These are phyloP conservation scores for Arthrobotrys entomopaga DNA, from an alignment of 2,329 filamentous ascomycete species.

Conservation along the genomic window DNA sequence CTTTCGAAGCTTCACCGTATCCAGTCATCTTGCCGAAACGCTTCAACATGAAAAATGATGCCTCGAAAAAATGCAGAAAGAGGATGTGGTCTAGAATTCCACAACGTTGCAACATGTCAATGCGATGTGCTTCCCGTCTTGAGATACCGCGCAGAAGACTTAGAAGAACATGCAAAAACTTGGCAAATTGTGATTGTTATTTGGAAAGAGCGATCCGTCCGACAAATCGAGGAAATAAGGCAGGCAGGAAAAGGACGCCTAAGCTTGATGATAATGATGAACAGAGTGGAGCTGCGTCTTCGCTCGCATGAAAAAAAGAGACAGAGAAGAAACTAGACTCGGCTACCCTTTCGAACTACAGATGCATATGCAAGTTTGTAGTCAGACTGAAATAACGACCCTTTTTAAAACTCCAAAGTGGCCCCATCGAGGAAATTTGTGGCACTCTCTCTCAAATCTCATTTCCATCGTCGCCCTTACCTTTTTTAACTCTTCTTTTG, in stretches of 20 bases:
- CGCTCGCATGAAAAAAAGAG: conserved; percentile 45
- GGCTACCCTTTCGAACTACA: conserved; percentile 27
- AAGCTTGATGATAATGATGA: conserved; percentile 8
- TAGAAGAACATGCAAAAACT: conserved; percentile 5
- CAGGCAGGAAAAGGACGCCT: conserved; percentile 38
- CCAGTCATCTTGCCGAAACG: conserved; percentile 15
- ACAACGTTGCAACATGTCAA: too few relatives aligned
- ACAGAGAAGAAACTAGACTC: conserved; percentile 41
- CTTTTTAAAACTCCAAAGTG: conserved; percentile 53
- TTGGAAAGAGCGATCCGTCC: conserved; percentile 27
- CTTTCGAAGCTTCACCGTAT: conserved; percentile 15
- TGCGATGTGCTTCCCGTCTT: conserved; percentile 23
- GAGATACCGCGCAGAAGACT: conserved; percentile 18
- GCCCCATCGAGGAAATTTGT: conserved; percentile 31
- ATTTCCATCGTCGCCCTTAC: conserved; percentile 39
- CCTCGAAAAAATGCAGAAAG: not conserved
- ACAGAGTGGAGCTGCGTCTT: conserved; percentile 30
- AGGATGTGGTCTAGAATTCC: conserved; percentile 6
- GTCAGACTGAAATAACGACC: conserved; percentile 42
- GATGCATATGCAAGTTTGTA: conserved; percentile 46
- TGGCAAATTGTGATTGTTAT: conserved; percentile 24
- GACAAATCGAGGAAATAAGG: conserved; percentile 45
- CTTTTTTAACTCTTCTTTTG: conserved; percentile 13
- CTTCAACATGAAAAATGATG: conserved; percentile 18
- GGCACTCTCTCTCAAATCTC: conserved; percentile 26